Evolutionary conservation across 140 eudicot species (phyloP), one percentile per base, ranked within the genome.

Genomic region (Oenanthe javanica): DNA sequence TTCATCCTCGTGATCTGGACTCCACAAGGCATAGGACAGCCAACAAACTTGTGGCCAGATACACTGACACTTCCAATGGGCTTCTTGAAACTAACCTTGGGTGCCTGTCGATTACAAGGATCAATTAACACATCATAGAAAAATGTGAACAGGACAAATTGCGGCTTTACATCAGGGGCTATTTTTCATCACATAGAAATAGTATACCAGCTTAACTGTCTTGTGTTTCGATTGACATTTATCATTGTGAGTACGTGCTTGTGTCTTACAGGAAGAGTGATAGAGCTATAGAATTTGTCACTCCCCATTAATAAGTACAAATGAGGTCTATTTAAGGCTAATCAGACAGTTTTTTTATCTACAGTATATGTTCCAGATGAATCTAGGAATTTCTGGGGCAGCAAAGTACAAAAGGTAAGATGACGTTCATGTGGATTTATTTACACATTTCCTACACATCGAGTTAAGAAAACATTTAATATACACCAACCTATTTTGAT

Each of bases 71-170:
- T 72, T 72, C 77, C 77, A 72, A 72, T 72, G 77, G 77, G 77
- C 52, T 82, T 82, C 78, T 82, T 82, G 72, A 82, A 82, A 45
- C 77, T 70, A 38, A 82, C 85, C 61, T 82, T 79, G 48, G 85
- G 85, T 48, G 85, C 85, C 81, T 77, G 78, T 75, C 40, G 45
- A 63, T 10, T 18, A 45, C 77, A 72, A 45, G 76, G 76, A 72
- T 42, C 6, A 36, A 71, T 18, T 14, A 31, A n/a, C 76, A 42
- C 76, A 18, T 72, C 25, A 72, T 4, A 42, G 42, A 42, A 72
- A 70, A 12, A 27, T 6, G 21, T 70, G 25, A 38, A 72, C 76
- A 72, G 42, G 6, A 40, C 23, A 42, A 72, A 19, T 13, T 18
- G 31, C 31, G 42, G 47, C 36, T 31, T 31, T 31, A 31, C 36